Conservation (phyloP, 495 filamentous ascomycete genomes). For the Penicillium macrosclerotiorum region DNA sequence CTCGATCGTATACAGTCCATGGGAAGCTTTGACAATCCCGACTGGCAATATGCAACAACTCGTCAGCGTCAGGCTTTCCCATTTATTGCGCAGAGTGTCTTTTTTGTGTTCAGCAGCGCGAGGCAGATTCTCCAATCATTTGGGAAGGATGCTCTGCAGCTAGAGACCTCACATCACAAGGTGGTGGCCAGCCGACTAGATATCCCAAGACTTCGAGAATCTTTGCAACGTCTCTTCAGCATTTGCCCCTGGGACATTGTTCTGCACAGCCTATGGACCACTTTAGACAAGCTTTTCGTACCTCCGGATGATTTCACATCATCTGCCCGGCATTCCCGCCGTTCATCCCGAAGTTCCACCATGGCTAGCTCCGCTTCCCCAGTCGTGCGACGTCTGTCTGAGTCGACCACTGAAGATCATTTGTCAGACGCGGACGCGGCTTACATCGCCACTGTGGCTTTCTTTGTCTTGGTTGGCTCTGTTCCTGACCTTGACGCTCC, state of each 20-base stretch:
- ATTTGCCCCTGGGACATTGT: constrained; percentile 54
- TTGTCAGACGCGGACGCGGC: constrained; percentile 56
- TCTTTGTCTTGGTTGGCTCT: constrained; percentile 56
- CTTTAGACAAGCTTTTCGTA: constrained; percentile 64
- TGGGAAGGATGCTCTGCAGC: constrained; percentile 32
- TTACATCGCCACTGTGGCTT: constrained; percentile 51
- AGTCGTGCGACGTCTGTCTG: constrained; percentile 27
- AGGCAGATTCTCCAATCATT: constrained; percentile 66
- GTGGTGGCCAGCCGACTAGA: constrained; percentile 24
- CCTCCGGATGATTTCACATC: constrained; percentile 56
- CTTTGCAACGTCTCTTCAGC: constrained; percentile 34
- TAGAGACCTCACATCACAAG: constrained; percentile 4
- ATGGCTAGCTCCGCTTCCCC: constrained; percentile 22
- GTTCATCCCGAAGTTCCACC: constrained; percentile 37
- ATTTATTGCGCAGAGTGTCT: constrained; percentile 73
- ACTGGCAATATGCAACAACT: constrained; percentile 40
- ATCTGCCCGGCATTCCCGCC: constrained; percentile 33
- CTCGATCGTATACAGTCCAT: constrained; percentile 36
- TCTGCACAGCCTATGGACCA: constrained; percentile 75
- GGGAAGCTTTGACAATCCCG: constrained; percentile 39
- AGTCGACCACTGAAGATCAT: constrained; percentile 30
- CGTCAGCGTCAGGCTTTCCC: constrained; percentile 41
- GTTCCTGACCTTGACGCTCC: constrained; percentile 42
- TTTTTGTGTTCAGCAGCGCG: constrained; percentile 68
- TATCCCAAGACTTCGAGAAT: constrained; percentile 29